phyloP scores from a whole-genome alignment of 148 eudicot genomes.

The Vaccinium macrocarpon region DNA sequence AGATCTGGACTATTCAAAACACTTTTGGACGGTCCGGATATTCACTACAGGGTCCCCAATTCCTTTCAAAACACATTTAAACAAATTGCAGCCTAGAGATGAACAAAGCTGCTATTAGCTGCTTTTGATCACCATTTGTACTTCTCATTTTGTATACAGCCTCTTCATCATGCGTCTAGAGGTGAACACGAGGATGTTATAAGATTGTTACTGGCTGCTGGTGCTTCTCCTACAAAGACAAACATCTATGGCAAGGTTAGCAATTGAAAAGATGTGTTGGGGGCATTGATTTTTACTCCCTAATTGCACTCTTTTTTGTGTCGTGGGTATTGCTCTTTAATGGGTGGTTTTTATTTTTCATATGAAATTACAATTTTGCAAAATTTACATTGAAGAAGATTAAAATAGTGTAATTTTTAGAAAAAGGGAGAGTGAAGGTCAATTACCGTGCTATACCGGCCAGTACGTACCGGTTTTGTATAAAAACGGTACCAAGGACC shows the following conservation, averaged over 20 bases:
- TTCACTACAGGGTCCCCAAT: too few species aligned
- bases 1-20: too few species aligned
- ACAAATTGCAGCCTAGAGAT: neutral
- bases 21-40: too few species aligned
- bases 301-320: neutral
- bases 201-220: slow-evolving; percentile 62
- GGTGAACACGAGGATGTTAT: slow-evolving; percentile 72
- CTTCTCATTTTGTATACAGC: slow-evolving; percentile 36
- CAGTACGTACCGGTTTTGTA: too few species aligned
- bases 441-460: too few species aligned
- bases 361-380: neutral
- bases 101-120: neutral
- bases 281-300: neutral
- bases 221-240: slow-evolving; percentile 60
- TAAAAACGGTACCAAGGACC: too few species aligned
- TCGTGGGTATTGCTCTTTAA: neutral
- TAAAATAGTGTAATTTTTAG: neutral
- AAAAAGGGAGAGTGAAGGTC: neutral
- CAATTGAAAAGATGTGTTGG: neutral
- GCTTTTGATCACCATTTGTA: neutral
- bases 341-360: neutral
- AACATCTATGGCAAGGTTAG: slow-evolving; percentile 73
- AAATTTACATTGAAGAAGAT: neutral
- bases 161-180: slow-evolving; percentile 97
- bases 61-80: neutral